Percentiles rank a stretch among this genome's conserved stretches.
Conservation (phyloP, 2,329 filamentous ascomycete genomes). For the Claviceps humidiphila region DNA sequence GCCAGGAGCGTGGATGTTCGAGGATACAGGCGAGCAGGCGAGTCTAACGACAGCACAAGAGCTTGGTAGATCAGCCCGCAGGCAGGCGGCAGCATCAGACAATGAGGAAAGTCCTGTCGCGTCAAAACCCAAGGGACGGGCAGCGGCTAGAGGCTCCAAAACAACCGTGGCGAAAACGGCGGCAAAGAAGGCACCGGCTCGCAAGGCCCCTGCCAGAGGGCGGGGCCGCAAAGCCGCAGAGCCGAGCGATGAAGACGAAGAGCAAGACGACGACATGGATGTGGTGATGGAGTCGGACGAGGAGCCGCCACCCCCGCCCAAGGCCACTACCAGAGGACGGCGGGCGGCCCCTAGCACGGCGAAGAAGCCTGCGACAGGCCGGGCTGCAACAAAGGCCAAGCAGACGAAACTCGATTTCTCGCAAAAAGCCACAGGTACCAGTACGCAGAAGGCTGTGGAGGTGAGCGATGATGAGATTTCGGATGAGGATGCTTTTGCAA, state of each 20-base stretch:
- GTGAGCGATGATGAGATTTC: constrained; percentile 55
- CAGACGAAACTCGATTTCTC: constrained; percentile 24
- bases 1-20: constrained; percentile 40
- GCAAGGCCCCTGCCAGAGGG: constrained; percentile 28
- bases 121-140: constrained; percentile 16
- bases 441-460: constrained; percentile 37
- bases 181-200: constrained; percentile 29
- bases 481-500: constrained; percentile 48
- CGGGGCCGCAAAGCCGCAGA: constrained; percentile 24
- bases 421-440: constrained; percentile 24
- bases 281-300: constrained; percentile 42
- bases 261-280: constrained; percentile 32
- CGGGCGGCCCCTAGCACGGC: constrained; percentile 11
- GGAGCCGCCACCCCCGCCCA: constrained; percentile 25
- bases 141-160: constrained; percentile 19
- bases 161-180: constrained; percentile 16
- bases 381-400: constrained; percentile 11
- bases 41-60: constrained; percentile 6
- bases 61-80: constrained; percentile 6
- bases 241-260: constrained; percentile 30
- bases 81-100: constrained; percentile 14
- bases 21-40: constrained; percentile 12
- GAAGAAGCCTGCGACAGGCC: constrained; percentile 14
- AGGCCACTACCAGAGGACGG: constrained; percentile 16
- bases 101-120: constrained; percentile 16